These are phyloP conservation scores for Tillandsia leiboldiana DNA, from an alignment of 176 grass and related monocot genomes.

Conservation along the genomic window DNA sequence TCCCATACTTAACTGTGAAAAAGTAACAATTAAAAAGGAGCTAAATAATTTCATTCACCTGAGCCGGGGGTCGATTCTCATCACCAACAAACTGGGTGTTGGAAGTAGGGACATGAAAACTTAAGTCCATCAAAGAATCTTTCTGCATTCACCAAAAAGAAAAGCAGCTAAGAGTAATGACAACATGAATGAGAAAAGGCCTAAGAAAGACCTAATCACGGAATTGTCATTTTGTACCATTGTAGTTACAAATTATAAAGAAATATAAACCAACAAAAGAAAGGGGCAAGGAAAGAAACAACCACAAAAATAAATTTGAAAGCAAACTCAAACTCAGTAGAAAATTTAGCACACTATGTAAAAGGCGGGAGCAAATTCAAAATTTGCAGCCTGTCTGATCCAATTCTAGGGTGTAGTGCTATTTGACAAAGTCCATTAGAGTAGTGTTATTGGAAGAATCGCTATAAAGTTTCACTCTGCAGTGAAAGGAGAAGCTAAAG, in stretches of 20 bases:
- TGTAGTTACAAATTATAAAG: not conserved
- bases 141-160: slow-evolving; percentile 39
- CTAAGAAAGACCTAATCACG: not conserved
- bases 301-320: not conserved
- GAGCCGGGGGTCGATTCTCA: slow-evolving; percentile 61
- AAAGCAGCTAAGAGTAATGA: slow-evolving; percentile 11
- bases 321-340: not conserved
- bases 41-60: slow-evolving; percentile 33
- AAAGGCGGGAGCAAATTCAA: too few relatives aligned
- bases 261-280: not conserved
- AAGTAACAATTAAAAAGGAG: not conserved
- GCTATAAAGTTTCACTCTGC: too few relatives aligned
- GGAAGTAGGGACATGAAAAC: slow-evolving; percentile 76
- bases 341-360: not conserved
- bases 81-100: slow-evolving; percentile 82
- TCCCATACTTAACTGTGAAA: not conserved
- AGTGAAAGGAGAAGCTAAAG: too few relatives aligned
- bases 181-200: not conserved
- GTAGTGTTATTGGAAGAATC: too few relatives aligned
- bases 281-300: not conserved
- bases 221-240: not conserved
- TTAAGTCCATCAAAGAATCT: slow-evolving; percentile 91
- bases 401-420: too few relatives aligned
- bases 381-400: too few relatives aligned
- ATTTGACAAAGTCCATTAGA: too few relatives aligned